Evolutionary conservation across 2,329 filamentous ascomycete genomes (phyloP), one percentile per base, ranked within the genome.

Genomic region (Aspergillus pseudoglaucus): DNA sequence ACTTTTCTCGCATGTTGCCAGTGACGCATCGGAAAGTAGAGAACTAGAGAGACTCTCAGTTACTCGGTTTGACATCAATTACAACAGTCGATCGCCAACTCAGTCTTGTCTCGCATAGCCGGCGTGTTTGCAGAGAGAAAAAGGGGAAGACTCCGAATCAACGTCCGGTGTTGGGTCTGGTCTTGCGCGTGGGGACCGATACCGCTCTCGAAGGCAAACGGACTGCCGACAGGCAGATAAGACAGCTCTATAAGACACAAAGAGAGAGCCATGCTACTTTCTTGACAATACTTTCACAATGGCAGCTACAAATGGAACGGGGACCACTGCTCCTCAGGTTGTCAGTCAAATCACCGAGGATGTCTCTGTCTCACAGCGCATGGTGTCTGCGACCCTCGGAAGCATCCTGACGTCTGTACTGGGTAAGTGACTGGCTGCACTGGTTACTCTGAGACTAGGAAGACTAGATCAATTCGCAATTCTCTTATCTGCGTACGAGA

Each of bases 331-430:
- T 43, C 51, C 53, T 30, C 45, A 48, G 44, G 49, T 56, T 49
- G 17, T 20, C 37, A 48, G 47, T 53, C 46, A 49, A 30, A 48
- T 47, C 38, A 53, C 51, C 30, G 60, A 62, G 25, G 50, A 91
- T 52, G 88, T 94, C 55, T 90, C 90, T 4, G 80, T 90, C 18
- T 71, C 79, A 10, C 91, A 97, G 73, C 93, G 91, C 75, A 98
- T 98, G 93, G 68, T 95, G 47, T 95, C 91, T 48, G 93, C 93
- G 44, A 88, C 91, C 56, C 85, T 86, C 47, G 93, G 93, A 50
- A 97, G 90, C 69, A 72, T 98, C 48, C 68, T 97, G 53, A 97
- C 91, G 7, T 93, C 90, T 17, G 70, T 97, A 22, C 79, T 97
- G 38, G 88, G 90, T 95, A 77, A 56, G 80, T 20, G 15, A 20